phyloP scores from a whole-genome alignment of 148 eudicot genomes.

The Vaccinium vitisidaea region DNA sequence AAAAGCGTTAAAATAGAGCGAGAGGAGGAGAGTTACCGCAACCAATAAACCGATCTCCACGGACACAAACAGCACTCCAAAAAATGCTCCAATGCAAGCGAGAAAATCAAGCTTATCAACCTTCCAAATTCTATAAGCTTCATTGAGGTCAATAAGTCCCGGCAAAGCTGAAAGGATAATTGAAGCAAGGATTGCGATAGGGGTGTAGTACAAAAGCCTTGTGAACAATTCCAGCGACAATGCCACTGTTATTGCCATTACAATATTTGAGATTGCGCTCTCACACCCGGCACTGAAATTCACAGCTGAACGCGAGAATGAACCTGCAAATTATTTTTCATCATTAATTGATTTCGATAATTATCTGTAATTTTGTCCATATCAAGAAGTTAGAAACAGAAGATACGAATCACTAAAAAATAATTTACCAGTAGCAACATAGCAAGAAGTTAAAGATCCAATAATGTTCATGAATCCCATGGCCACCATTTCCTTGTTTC shows the following conservation, averaged over 20 bases:
- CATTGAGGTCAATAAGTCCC: constrained; percentile 40
- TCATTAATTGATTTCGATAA: too few species aligned
- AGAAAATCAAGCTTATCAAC: constrained; percentile 51
- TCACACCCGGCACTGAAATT: constrained; percentile 50
- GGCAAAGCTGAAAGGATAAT: constrained; percentile 47
- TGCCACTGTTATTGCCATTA: constrained; percentile 49
- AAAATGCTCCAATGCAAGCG: constrained; percentile 40
- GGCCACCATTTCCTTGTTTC: constrained; percentile 59
- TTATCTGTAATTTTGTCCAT: too few species aligned
- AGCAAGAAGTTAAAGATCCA: constrained; percentile 52
- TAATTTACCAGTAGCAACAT: constrained; percentile 40
- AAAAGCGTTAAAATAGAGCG: not conserved
- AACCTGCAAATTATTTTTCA: constrained; percentile 27
- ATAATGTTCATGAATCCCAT: constrained; percentile 48
- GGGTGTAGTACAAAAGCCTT: constrained; percentile 44
- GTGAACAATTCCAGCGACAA: constrained; percentile 38
- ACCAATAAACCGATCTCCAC: constrained; percentile 47
- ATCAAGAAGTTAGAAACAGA: too few species aligned
- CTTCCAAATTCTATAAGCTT: constrained; percentile 40
- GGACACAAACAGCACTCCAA: constrained; percentile 46
- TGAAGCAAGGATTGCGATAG: constrained; percentile 42
- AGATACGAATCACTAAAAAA: too few species aligned
- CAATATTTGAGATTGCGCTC: constrained; percentile 43
- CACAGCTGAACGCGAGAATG: constrained; percentile 51
- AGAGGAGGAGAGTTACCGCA: constrained; percentile 31